phyloP scores from a whole-genome alignment of 768 basidiomycete species.

The Suillus placidus region DNA sequence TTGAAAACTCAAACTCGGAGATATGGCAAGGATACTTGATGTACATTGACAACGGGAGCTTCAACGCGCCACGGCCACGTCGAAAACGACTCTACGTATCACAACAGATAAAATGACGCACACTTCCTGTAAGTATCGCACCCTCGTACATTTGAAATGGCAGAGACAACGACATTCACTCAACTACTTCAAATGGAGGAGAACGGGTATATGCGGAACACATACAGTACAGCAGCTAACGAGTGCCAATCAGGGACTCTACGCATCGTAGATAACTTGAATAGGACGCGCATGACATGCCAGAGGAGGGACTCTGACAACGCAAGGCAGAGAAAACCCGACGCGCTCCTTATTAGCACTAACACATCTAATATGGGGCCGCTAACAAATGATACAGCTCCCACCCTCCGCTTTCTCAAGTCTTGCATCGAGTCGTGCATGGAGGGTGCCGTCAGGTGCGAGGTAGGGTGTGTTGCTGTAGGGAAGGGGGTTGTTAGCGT shows the following conservation, averaged over 20 bases:
- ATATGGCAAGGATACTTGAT: background rate
- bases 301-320: background rate
- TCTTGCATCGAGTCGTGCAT: conserved; percentile 48
- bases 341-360: background rate
- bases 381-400: conserved; percentile 49
- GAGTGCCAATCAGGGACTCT: background rate
- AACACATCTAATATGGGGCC: no score
- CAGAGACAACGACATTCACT: background rate
- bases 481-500: background rate
- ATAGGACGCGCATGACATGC: background rate
- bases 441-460: conserved; percentile 46
- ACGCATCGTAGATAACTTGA: background rate
- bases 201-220: background rate
- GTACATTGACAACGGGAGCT: background rate
- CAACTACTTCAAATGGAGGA: background rate
- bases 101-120: background rate
- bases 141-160: background rate
- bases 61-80: background rate
- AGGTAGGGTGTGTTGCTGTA: conserved; percentile 51
- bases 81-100: background rate
- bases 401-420: conserved; percentile 39
- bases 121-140: background rate
- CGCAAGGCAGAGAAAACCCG: background rate
- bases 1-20: background rate
- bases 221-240: background rate